These are phyloP conservation scores for Crinitomyces ghanaensis DNA, from an alignment of 805 yeast species.

Conservation along the genomic window DNA sequence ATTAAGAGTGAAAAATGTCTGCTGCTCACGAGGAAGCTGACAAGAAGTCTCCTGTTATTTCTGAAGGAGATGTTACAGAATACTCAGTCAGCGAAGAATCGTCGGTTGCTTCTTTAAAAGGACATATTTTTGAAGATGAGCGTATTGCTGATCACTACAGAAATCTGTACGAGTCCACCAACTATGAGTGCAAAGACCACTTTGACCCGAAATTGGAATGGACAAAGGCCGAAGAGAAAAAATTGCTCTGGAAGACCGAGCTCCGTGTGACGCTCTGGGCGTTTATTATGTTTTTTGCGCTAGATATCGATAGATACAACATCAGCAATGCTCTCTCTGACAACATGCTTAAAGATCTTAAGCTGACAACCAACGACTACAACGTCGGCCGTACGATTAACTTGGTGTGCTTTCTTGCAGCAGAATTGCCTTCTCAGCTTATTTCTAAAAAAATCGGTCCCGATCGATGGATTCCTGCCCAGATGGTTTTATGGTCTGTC, in stretches of 20 bases:
- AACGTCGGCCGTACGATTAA: conserved; percentile 49
- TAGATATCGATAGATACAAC: conserved; percentile 49
- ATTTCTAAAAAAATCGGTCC: conserved; percentile 53
- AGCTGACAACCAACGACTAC: conserved; percentile 42
- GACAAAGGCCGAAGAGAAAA: conserved; percentile 41
- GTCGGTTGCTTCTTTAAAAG: too few relatives aligned
- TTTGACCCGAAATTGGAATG: conserved; percentile 51
- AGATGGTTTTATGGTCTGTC: conserved; percentile 44
- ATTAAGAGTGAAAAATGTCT: too few relatives aligned
- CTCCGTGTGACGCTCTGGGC: conserved; percentile 47
- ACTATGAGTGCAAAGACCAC: conserved; percentile 43
- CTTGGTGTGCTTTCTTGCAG: conserved; percentile 41
- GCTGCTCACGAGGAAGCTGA: too few relatives aligned
- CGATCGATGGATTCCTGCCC: conserved; percentile 51
- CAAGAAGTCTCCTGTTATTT: too few relatives aligned
- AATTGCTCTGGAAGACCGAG: conserved; percentile 41
- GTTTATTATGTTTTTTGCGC: conserved; percentile 45
- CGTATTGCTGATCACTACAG: conserved; percentile 35
- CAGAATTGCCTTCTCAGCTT: conserved; percentile 59
- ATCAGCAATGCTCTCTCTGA: conserved; percentile 47
- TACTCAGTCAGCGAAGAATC: too few relatives aligned
- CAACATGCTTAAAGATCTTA: conserved; percentile 39
- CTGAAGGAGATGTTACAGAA: too few relatives aligned
- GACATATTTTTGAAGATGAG: conserved; percentile 35
- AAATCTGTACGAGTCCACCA: conserved; percentile 34